Base-by-base conservation (phyloP, 257 asterid genomes). In the Hygrophila difformis region DNA sequence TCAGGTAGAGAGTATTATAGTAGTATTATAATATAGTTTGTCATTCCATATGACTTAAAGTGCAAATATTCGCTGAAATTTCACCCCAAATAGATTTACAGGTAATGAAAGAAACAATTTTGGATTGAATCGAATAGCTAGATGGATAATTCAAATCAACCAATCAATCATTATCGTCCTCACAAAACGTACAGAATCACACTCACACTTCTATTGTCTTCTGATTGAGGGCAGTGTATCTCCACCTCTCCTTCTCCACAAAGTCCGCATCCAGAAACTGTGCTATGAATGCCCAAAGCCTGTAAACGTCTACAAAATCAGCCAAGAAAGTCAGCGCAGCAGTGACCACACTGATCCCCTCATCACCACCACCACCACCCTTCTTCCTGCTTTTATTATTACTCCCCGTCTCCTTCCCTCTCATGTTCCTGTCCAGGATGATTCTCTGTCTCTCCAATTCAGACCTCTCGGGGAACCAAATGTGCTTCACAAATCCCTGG, bases 231-330 rank as follows among this genome's bases (percentile, higher is more conserved):
- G 96, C 79, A 1, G 91, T 79, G 49, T 89, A 88, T 51, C 97
- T 79, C 97, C 97, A 88, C 8, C 86, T 67, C 69, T 89, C 96
- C 77, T 85, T 89, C 68, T 89, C 94, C 35, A 85, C 93, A 47
- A 79, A 89, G 46, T 89, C 98, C 3, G 94, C 96, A 56, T 85
- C 98, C 44, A 89, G 72, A 45, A 89, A 89, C 68, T 63, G 89
- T 12, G 94, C 91, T 12, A 89, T 41, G 42, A 89, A 89, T 24
- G 77, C 76, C 97, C 97, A 88, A 12, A 88, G 72, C 69, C 67
- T 63, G 61, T 88, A 81, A 4, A 70, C 77, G 54, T 85, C 98
- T 57, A 85, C 91, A 11, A 89, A 85, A 19, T 85, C 75, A 2
- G 78, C 81, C 76, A 85, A 74, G 71, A 85, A 89, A 50, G 71